phyloP scores from a whole-genome alignment of 768 basidiomycete species.

The Trametes cinnabarina region DNA sequence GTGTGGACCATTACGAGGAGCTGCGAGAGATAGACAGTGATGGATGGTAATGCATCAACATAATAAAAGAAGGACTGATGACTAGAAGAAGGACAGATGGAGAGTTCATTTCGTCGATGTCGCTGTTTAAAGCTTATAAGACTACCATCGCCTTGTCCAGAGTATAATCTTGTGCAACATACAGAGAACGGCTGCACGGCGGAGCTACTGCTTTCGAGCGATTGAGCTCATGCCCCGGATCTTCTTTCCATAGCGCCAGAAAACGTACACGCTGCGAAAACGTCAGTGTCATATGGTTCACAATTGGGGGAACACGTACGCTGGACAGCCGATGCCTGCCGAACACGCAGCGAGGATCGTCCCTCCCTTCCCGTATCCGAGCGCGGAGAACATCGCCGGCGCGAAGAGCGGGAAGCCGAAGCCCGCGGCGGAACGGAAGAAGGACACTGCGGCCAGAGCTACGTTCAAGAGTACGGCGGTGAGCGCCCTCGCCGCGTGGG shows the following conservation, averaged over 20 bases:
- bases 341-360: constrained; percentile 59
- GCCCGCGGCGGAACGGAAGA: constrained; percentile 60
- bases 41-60: no score
- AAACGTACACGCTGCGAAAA: constrained; percentile 35
- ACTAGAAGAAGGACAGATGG: no score
- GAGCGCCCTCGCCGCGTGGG: constrained; percentile 33
- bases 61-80: no score
- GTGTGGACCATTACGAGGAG: no score
- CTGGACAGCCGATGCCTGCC: constrained; percentile 54
- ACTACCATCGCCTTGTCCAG: no score
- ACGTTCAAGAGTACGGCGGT: constrained; percentile 12
- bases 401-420: constrained; percentile 77
- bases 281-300: constrained; percentile 25
- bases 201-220: not conserved
- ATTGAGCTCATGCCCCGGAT: constrained; percentile 38
- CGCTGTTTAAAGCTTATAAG: no score
- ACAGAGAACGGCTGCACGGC: no score
- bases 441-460: constrained; percentile 66
- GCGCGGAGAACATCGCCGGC: constrained; percentile 57
- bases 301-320: constrained; percentile 34
- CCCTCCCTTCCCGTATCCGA: constrained; percentile 69
- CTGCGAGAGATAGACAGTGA: no score
- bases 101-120: no score
- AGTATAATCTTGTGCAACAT: no score
- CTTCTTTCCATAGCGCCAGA: constrained; percentile 44